Percentiles rank a stretch among this genome's conserved stretches.
phyloP scores from a whole-genome alignment of 371 early-diverging fungal species.

The Dichotomocladium elegans region DNA sequence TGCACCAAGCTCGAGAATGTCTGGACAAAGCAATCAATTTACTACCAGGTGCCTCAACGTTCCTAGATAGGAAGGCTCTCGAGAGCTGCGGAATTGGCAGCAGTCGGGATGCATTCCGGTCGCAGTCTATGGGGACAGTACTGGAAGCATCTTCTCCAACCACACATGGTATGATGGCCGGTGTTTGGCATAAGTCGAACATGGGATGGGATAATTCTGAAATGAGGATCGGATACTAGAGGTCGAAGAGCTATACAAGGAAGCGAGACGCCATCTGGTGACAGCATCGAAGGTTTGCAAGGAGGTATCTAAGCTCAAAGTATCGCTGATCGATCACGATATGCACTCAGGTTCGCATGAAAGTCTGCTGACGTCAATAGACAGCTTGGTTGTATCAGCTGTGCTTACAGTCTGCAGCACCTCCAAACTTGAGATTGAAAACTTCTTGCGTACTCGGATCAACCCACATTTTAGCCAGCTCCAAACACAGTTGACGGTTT shows the following conservation, averaged over 20 bases:
- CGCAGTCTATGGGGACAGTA: conserved; percentile 4
- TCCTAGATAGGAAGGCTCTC: conserved; percentile 37
- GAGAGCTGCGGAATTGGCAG: conserved; percentile 15
- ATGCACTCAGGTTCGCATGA: too few relatives aligned
- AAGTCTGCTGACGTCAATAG: too few relatives aligned
- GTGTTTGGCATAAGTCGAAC: not conserved
- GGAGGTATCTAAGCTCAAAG: conserved; percentile 20
- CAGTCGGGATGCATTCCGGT: not conserved
- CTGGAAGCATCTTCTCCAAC: conserved; percentile 1
- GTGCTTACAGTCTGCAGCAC: conserved; percentile 32
- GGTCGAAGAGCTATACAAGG: conserved; percentile 22
- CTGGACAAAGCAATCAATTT: conserved; percentile 42
- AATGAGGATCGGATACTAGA: conserved; percentile 1
- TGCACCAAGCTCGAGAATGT: conserved; percentile 32
- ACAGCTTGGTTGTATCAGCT: conserved; percentile 11
- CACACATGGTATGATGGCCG: not conserved
- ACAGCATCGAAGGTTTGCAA: conserved; percentile 23
- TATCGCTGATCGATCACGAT: too few relatives aligned
- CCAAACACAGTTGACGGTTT: conserved; percentile 25
- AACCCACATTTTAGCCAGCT: conserved; percentile 34
- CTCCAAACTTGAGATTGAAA: conserved; percentile 34
- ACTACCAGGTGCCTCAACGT: conserved; percentile 35
- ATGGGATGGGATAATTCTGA: too few relatives aligned
- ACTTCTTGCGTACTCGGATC: conserved; percentile 29
- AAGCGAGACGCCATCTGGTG: conserved; percentile 17